Conservation (phyloP, 73 alveolate genomes). For the Tetrahymena thermophila region DNA sequence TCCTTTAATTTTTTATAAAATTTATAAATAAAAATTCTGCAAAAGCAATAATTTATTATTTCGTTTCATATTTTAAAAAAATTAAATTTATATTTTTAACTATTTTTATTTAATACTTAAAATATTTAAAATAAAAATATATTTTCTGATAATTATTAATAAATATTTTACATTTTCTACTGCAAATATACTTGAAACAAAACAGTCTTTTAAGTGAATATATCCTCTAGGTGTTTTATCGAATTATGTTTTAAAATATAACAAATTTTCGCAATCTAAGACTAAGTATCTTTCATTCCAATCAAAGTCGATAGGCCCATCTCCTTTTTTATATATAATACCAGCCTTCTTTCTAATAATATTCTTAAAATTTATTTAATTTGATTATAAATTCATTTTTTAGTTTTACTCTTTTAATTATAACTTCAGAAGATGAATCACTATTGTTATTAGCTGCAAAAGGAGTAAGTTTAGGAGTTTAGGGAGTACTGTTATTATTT, state of each 20-base stretch:
- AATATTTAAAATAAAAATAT: too few relatives aligned
- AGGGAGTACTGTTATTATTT: background rate
- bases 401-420: background rate
- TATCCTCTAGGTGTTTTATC: conserved; percentile 43
- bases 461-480: background rate
- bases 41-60: background rate
- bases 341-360: conserved; percentile 11
- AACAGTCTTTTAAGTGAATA: conserved; percentile 25
- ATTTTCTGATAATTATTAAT: too few relatives aligned
- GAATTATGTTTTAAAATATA: conserved; percentile 24
- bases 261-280: conserved; percentile 23
- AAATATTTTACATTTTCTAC: background rate
- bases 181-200: conserved; percentile 3
- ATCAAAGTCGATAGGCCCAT: conserved; percentile 39
- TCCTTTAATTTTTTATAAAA: background rate
- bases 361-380: background rate
- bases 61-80: too few relatives aligned
- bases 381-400: background rate
- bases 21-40: too few relatives aligned
- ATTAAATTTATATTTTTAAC: too few relatives aligned
- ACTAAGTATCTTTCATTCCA: conserved; percentile 41
- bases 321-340: conserved; percentile 17
- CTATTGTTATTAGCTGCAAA: background rate
- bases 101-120: too few relatives aligned
- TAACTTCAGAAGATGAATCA: background rate